Percentiles rank a stretch among this genome's conserved stretches.
These are phyloP conservation scores for Corymbia citriodora DNA, from an alignment of 441 rosid genomes.

Conservation along the genomic window DNA sequence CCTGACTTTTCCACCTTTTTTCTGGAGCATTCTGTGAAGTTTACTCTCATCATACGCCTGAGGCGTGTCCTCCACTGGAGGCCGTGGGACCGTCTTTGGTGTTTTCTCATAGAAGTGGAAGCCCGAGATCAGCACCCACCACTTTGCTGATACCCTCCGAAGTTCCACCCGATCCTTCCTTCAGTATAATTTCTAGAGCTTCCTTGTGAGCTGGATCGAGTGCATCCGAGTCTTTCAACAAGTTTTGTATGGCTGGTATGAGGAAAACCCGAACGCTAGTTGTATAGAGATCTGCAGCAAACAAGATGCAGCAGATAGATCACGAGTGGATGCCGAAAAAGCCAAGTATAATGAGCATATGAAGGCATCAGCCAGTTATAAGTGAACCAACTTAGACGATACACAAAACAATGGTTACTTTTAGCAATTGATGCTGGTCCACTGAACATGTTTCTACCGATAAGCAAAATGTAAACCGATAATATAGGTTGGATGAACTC, in stretches of 20 bases:
- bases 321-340: background rate
- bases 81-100: constrained; percentile 28
- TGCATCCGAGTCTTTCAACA: constrained; percentile 76
- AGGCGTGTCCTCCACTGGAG: constrained; percentile 72
- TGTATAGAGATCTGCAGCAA: constrained; percentile 59
- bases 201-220: constrained; percentile 97
- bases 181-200: constrained; percentile 87
- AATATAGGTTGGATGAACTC: background rate
- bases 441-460: constrained; percentile 20
- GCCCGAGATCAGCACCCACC: constrained; percentile 93
- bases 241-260: constrained; percentile 75
- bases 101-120: constrained; percentile 72
- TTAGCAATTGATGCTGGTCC: background rate
- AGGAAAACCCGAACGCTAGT: constrained; percentile 71
- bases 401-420: background rate
- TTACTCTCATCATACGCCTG: constrained; percentile 86
- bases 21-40: constrained; percentile 81
- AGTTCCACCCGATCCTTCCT: constrained; percentile 88
- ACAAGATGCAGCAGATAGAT: background rate
- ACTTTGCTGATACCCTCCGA: constrained; percentile 78
- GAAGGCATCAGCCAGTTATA: background rate
- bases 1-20: constrained; percentile 53
- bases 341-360: background rate
- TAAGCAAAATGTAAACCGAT: background rate
- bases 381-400: background rate